Percentiles rank a stretch among this genome's conserved stretches.
Evolutionary conservation across 768 basidiomycete genomes (phyloP).

Genomic region (Pleurotus pulmonarius): DNA sequence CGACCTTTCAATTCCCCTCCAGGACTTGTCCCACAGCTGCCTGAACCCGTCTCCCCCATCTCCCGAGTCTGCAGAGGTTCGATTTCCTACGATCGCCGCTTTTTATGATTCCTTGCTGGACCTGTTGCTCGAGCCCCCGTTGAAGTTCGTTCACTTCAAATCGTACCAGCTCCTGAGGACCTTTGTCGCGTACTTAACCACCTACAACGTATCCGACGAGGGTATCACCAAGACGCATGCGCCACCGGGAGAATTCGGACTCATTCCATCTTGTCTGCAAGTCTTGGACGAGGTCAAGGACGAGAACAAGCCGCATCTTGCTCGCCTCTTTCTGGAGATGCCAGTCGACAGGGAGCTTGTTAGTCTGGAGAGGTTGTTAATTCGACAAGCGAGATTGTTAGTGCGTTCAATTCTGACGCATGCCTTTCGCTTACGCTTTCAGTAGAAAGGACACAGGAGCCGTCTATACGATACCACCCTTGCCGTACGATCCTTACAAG

Average conservation of each 20-base stretch:
- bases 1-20: constrained; percentile 11
- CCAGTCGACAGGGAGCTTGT: background rate
- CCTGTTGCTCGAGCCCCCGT: background rate
- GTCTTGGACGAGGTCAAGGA: background rate
- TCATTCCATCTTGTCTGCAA: background rate
- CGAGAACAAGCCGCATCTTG: background rate
- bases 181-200: background rate
- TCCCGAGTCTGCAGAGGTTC: constrained; percentile 1
- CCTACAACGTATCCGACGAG: background rate
- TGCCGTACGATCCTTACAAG: background rate
- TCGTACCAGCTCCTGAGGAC: background rate
- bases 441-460: background rate
- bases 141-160: background rate
- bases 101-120: constrained; percentile 4
- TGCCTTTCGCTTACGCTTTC: background rate
- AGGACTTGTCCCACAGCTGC: constrained; percentile 11
- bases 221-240: background rate
- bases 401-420: background rate
- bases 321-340: background rate
- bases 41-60: constrained; percentile 10
- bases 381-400: background rate
- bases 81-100: constrained; percentile 12
- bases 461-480: background rate
- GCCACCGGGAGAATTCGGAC: background rate
- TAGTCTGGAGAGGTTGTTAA: background rate